These are phyloP conservation scores for Asterella californica DNA, from an alignment of 225 moss, liverwort and hornwort genomes.

Conservation along the genomic window DNA sequence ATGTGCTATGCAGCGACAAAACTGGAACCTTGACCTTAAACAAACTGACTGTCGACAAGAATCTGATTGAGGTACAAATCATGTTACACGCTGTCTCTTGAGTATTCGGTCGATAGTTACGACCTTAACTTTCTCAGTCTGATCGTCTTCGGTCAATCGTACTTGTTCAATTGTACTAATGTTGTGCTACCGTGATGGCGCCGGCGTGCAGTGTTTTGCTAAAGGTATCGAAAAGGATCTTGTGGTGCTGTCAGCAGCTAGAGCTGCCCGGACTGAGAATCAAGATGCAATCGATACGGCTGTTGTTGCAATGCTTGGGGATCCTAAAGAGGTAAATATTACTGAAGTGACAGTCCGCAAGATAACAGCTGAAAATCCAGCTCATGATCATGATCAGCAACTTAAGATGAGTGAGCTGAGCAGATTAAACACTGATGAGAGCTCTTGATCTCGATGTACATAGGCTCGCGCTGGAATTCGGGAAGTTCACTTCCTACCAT, in stretches of 20 bases:
- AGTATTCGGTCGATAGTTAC: neutral
- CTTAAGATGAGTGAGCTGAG: neutral
- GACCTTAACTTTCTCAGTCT: neutral
- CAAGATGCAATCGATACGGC: constrained; percentile 24
- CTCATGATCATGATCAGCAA: too few species aligned
- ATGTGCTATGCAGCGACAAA: constrained; percentile 58
- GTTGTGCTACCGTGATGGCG: neutral
- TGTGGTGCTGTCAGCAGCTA: constrained; percentile 28
- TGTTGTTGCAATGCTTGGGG: constrained; percentile 12
- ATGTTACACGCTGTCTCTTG: neutral
- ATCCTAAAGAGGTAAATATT: constrained; percentile 5
- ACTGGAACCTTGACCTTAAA: constrained; percentile 53
- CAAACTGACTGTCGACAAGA: constrained; percentile 45
- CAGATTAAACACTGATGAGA: neutral
- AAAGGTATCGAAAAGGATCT: constrained; percentile 39
- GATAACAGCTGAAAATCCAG: neutral
- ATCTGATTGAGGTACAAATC: constrained; percentile 27
- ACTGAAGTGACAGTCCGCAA: neutral
- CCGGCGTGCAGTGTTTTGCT: constrained; percentile 28
- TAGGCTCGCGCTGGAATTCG: constrained; percentile 25
- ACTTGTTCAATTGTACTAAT: neutral
- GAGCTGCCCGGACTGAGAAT: constrained; percentile 20
- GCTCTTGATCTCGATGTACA: neutral
- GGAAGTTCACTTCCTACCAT: constrained; percentile 31
- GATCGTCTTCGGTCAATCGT: neutral